These are phyloP conservation scores for Paecilomyces sp. DNA, from an alignment of 2,329 filamentous ascomycete species.

Conservation along the genomic window DNA sequence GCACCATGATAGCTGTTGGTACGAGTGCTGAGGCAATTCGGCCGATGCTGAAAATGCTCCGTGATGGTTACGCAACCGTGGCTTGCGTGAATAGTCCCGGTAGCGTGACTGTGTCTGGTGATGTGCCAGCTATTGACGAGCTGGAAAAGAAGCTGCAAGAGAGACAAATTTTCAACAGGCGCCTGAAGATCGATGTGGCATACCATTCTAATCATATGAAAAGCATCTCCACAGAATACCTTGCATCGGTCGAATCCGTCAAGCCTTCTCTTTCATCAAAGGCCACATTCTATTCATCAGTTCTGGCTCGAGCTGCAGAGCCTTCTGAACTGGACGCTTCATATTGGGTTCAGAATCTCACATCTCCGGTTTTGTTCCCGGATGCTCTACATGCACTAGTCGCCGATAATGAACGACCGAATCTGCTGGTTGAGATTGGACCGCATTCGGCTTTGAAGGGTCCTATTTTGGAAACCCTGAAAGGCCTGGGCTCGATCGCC, in stretches of 20 bases:
- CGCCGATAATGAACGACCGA: neutral
- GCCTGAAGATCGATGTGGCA: conserved; percentile 13
- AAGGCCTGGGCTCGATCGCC: neutral
- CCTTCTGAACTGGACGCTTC: neutral
- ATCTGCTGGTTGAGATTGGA: conserved; percentile 25
- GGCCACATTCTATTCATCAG: neutral
- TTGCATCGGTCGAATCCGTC: neutral
- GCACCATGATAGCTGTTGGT: conserved; percentile 12
- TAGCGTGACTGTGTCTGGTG: conserved; percentile 30
- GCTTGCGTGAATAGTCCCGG: conserved; percentile 32
- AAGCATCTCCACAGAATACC: neutral
- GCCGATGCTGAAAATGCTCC: conserved; percentile 2
- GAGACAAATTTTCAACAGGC: conserved; percentile 9
- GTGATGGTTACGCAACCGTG: conserved; percentile 9
- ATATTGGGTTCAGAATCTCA: conserved; percentile 18
- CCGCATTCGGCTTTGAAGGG: conserved; percentile 28
- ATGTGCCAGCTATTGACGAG: conserved; percentile 16
- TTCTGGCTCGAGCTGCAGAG: neutral
- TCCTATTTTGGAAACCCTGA: conserved; percentile 19
- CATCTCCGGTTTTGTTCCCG: neutral
- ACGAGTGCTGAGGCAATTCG: conserved; percentile 1
- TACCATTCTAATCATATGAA: conserved; percentile 19
- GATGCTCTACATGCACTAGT: too few relatives aligned
- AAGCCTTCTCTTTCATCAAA: neutral
- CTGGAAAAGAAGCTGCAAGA: conserved; percentile 14